Percentiles rank a stretch among this genome's conserved stretches.
phyloP scores from a whole-genome alignment of 2,329 filamentous ascomycete species.

The Penicillium oxalicum region DNA sequence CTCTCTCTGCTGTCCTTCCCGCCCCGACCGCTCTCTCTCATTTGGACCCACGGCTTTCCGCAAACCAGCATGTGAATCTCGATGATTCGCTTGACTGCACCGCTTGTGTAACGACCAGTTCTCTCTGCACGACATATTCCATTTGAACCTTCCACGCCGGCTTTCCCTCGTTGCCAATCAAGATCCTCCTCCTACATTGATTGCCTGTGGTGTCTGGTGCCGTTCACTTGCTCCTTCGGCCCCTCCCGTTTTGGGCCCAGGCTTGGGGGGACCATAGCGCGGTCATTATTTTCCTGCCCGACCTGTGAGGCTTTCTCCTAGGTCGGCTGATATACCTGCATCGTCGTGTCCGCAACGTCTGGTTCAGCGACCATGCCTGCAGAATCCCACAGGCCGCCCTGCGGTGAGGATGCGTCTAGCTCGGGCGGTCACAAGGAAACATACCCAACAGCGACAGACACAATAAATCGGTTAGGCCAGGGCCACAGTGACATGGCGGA shows the following conservation, averaged over 20 bases:
- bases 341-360: slow-evolving; percentile 22
- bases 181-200: slow-evolving; percentile 17
- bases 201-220: slow-evolving; percentile 12
- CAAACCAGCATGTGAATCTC: slow-evolving; percentile 31
- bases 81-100: slow-evolving; percentile 27
- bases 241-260: slow-evolving; percentile 10
- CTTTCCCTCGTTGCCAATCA: slow-evolving; percentile 12
- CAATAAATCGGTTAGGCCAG: slow-evolving; percentile 23
- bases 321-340: slow-evolving; percentile 31
- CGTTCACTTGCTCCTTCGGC: slow-evolving; percentile 16
- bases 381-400: slow-evolving; percentile 35
- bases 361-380: slow-evolving; percentile 30
- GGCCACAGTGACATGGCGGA: slow-evolving; percentile 26
- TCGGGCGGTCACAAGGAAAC: slow-evolving; percentile 24
- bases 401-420: slow-evolving; percentile 27
- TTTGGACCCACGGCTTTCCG: slow-evolving; percentile 1
- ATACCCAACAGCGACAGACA: slow-evolving; percentile 19
- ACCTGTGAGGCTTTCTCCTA: slow-evolving; percentile 28
- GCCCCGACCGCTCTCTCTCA: slow-evolving; percentile 3
- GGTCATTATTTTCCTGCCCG: slow-evolving; percentile 18
- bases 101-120: slow-evolving; percentile 30
- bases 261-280: slow-evolving; percentile 2
- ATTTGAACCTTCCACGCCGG: slow-evolving; percentile 10
- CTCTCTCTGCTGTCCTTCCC: slow-evolving; percentile 10
- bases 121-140: slow-evolving; percentile 23